Conservation (phyloP, 2,329 filamentous ascomycete species). For the Sclerotinia borealis region DNA sequence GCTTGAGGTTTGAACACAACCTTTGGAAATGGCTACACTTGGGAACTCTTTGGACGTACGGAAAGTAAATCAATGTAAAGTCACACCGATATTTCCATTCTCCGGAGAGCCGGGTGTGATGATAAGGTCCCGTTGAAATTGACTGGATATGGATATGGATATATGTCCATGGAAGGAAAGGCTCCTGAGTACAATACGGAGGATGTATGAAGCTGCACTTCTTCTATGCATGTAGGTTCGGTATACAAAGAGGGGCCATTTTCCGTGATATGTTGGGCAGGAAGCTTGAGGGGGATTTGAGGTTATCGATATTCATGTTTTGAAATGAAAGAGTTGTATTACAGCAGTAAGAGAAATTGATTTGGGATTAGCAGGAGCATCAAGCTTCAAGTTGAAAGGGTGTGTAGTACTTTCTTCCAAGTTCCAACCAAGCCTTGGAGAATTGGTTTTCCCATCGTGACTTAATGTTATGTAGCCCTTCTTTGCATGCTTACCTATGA, state of each 20-base stretch:
- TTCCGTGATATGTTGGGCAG: constrained; percentile 1
- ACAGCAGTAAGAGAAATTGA: background rate
- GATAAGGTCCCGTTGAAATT: background rate
- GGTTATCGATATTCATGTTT: constrained; percentile 2
- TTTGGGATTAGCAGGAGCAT: background rate
- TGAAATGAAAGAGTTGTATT: background rate
- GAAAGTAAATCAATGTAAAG: background rate
- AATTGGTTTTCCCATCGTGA: background rate
- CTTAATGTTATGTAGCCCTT: background rate
- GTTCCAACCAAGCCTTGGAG: too few relatives aligned
- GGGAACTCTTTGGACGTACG: background rate
- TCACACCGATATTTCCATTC: constrained; percentile 7
- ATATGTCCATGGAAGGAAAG: background rate
- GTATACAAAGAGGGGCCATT: constrained; percentile 4
- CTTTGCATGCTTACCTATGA: too few relatives aligned
- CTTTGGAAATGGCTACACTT: background rate
- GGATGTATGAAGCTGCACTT: background rate
- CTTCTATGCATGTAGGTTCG: constrained; percentile 10
- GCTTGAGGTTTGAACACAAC: background rate
- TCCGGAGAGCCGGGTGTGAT: constrained; percentile 2
- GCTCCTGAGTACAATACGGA: background rate
- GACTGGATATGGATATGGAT: background rate
- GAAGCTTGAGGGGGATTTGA: background rate
- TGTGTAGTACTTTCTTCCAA: background rate
- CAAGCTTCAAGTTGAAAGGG: background rate